Conservation (phyloP, 73 alveolate genomes). For the Effrenium voratum region DNA sequence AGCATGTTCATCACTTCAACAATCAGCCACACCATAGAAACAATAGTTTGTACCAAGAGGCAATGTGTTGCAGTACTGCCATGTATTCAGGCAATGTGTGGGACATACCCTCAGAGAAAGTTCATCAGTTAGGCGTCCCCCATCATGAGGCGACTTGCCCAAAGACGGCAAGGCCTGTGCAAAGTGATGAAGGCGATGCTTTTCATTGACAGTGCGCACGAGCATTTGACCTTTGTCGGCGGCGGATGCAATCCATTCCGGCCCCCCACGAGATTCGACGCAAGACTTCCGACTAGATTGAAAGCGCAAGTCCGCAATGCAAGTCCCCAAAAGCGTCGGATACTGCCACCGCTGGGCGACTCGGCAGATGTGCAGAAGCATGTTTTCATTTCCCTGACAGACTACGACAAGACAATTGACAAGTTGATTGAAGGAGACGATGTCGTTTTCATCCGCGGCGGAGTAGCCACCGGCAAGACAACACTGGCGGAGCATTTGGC, state of each 20-base stretch:
- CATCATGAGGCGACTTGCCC: constrained; percentile 59
- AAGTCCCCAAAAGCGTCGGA: neutral
- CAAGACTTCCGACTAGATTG: constrained; percentile 63
- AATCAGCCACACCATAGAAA: neutral
- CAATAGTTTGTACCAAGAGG: constrained; percentile 51
- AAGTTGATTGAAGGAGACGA: neutral
- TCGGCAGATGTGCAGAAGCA: neutral
- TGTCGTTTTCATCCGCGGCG: constrained; percentile 19
- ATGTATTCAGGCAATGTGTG: neutral
- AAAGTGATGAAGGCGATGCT: constrained; percentile 20
- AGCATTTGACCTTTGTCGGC: constrained; percentile 49
- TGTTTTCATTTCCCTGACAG: neutral
- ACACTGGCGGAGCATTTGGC: constrained; percentile 61
- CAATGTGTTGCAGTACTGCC: constrained; percentile 40
- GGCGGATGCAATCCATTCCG: constrained; percentile 59
- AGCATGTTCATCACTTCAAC: neutral
- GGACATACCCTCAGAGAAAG: constrained; percentile 9
- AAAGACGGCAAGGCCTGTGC: constrained; percentile 61
- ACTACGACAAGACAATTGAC: neutral
- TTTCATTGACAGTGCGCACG: constrained; percentile 21
- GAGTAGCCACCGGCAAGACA: constrained; percentile 65
- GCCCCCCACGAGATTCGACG: constrained; percentile 38
- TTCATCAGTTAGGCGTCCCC: constrained; percentile 31
- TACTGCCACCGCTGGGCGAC: neutral
- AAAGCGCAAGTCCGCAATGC: constrained; percentile 26